phyloP scores from a whole-genome alignment of 306 rosid species.

The Sesbania bispinosa region DNA sequence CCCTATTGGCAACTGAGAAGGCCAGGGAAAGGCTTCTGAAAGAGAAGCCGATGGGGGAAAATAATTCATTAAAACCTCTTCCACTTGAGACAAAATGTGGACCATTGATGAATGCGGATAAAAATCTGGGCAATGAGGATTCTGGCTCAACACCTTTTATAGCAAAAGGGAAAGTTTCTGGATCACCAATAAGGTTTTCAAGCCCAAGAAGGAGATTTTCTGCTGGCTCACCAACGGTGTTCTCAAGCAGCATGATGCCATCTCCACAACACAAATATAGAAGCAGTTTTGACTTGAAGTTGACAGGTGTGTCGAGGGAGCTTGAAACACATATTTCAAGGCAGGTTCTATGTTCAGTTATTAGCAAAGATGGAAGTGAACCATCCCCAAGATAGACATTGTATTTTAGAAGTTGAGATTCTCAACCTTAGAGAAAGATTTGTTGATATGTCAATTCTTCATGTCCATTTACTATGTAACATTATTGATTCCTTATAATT shows the following conservation, averaged over 20 bases:
- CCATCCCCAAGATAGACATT: conserved; percentile 57
- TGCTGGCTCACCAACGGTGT: conserved; percentile 57
- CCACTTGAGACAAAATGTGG: conserved; percentile 73
- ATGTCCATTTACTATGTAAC: conserved; percentile 9
- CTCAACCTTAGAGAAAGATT: conserved; percentile 67
- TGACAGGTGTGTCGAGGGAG: conserved; percentile 84
- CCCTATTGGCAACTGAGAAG: conserved; percentile 70
- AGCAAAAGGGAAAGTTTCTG: conserved; percentile 43
- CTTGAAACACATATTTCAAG: conserved; percentile 91
- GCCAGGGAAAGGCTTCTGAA: conserved; percentile 68
- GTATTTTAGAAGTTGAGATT: conserved; percentile 32
- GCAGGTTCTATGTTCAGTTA: conserved; percentile 84
- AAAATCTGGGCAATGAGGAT: conserved; percentile 31
- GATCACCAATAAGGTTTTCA: conserved; percentile 61
- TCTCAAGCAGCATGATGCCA: conserved; percentile 42
- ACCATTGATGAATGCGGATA: conserved; percentile 35
- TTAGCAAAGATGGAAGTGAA: conserved; percentile 66
- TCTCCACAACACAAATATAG: conserved; percentile 77
- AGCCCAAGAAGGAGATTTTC: conserved; percentile 90
- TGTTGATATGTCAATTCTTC: conserved; percentile 31
- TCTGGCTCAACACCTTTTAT: conserved; percentile 38
- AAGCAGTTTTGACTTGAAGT: conserved; percentile 83
- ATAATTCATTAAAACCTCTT: conserved; percentile 61
- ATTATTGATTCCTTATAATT: conserved; percentile 27
- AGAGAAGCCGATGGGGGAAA: conserved; percentile 47